phyloP scores from a whole-genome alignment of 2,329 filamentous ascomycete genomes.

The Neopestalotiopsis sp. region DNA sequence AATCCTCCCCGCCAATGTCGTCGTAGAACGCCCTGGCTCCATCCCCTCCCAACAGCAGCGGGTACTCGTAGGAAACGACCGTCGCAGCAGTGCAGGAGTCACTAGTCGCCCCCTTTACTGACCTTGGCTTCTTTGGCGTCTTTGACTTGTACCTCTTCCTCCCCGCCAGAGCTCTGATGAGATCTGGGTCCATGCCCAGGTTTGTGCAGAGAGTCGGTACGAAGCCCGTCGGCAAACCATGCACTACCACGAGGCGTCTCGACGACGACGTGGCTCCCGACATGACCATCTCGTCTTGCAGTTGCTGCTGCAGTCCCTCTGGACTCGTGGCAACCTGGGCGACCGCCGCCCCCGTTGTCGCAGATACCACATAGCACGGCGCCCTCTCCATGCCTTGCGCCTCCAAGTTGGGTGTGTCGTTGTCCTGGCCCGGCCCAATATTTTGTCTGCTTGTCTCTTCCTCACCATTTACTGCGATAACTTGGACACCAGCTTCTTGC shows the following conservation, averaged over 20 bases:
- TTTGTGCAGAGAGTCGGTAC: slow-evolving; percentile 28
- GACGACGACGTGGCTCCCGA: neutral
- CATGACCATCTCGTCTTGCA: neutral
- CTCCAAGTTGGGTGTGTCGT: neutral
- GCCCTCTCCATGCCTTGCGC: neutral
- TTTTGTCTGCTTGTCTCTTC: neutral
- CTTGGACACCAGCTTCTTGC: neutral
- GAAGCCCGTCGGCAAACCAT: slow-evolving; percentile 28
- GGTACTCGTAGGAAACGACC: neutral
- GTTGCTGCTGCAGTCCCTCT: neutral
- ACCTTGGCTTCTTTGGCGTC: neutral
- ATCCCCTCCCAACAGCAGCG: neutral
- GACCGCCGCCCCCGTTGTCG: neutral
- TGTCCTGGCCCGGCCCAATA: neutral
- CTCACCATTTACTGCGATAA: neutral
- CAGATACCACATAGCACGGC: neutral
- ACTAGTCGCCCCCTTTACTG: too few relatives aligned
- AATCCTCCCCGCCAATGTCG: neutral
- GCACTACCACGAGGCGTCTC: slow-evolving; percentile 27
- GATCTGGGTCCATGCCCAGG: slow-evolving; percentile 33
- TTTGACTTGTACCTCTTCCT: slow-evolving; percentile 32
- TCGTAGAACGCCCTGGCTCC: neutral
- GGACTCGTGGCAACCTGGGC: neutral
- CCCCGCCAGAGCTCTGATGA: slow-evolving; percentile 36
- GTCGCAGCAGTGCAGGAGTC: too few relatives aligned